Conservation (phyloP, 2,329 filamentous ascomycete species). For the Talaromyces sp. region DNA sequence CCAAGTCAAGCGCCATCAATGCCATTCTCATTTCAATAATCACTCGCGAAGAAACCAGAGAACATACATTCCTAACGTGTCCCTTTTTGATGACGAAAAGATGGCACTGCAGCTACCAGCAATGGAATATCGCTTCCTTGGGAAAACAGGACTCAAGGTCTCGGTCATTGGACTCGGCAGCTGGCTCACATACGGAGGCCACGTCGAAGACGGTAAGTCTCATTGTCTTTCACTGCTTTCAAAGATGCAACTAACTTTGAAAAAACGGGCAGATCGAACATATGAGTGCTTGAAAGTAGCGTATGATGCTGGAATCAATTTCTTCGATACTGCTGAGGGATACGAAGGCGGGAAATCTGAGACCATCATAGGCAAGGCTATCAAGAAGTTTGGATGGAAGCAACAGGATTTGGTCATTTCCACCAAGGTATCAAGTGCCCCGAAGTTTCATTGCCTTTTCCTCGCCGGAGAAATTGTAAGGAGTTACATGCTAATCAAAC, state of each 20-base stretch:
- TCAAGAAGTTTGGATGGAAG: constrained; percentile 60
- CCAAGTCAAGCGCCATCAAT: background rate
- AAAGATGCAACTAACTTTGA: background rate
- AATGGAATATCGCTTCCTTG: constrained; percentile 71
- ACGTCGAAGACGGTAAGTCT: constrained; percentile 62
- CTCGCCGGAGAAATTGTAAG: background rate
- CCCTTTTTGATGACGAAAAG: background rate
- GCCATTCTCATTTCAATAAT: background rate
- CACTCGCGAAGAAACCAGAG: background rate
- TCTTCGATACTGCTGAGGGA: constrained; percentile 56
- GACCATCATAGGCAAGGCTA: constrained; percentile 55
- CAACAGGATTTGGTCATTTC: constrained; percentile 58
- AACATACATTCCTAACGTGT: background rate
- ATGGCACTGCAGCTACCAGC: background rate
- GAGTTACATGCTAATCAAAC: background rate
- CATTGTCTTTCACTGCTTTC: background rate
- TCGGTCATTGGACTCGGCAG: constrained; percentile 67
- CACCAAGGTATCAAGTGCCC: constrained; percentile 46
- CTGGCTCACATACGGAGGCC: constrained; percentile 70
- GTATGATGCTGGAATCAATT: constrained; percentile 58
- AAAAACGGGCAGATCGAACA: constrained; percentile 28
- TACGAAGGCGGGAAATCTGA: constrained; percentile 57
- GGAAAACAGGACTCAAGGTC: constrained; percentile 66
- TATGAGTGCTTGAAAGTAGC: constrained; percentile 52
- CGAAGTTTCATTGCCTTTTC: background rate